Evolutionary conservation across 202 grass and related monocot genomes (phyloP), one percentile per base, ranked within the genome.

Genomic region (Musa balbisiana): DNA sequence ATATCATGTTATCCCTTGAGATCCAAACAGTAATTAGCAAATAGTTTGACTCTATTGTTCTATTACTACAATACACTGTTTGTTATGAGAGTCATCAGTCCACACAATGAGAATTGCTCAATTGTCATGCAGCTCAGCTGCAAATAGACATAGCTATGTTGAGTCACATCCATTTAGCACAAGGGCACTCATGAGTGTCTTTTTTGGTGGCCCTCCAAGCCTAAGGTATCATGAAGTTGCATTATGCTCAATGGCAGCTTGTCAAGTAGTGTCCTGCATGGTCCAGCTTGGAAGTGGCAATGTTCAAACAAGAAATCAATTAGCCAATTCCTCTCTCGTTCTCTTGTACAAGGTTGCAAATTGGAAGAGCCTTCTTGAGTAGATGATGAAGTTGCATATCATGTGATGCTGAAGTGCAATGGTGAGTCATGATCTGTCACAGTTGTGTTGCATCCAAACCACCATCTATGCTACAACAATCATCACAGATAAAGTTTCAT

Each of bases 401-500:
- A 55, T 53, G 13, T 73, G 51, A 53, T 53, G 17, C 69, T 53
- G 53, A 72, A 72, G 69, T 55, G 51, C 51, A 73, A 9, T 29
- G 10, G 19, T 22, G 11, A 21, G 11, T 21, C 20, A 10, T 16
- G 49, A 22, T 69, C 15, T 69, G 2, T 43, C 66, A 16, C 20
- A 49, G 3, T 16, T 67, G 64, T 5, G 23, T 6, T 70, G 19
- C n/a, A 10, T 25, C n/a, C 10, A 21, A 23, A 64, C n/a, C 62
- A 64, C 10, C 3, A 20, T 22, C 62, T 10, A 64, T 19, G 21
- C 62, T 22, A 21, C 21, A 23, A 64, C 62, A 64, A 64, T 17
- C n/a, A 64, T 21, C 8, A 51, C 19, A 20, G 43, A 70, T 70
- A 9, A n/a, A 51, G 62, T 33, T 26, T 3, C 6, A 67, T 24